phyloP scores from a whole-genome alignment of 1,139 yeast genomes.

The Zygoascus meyerae region DNA sequence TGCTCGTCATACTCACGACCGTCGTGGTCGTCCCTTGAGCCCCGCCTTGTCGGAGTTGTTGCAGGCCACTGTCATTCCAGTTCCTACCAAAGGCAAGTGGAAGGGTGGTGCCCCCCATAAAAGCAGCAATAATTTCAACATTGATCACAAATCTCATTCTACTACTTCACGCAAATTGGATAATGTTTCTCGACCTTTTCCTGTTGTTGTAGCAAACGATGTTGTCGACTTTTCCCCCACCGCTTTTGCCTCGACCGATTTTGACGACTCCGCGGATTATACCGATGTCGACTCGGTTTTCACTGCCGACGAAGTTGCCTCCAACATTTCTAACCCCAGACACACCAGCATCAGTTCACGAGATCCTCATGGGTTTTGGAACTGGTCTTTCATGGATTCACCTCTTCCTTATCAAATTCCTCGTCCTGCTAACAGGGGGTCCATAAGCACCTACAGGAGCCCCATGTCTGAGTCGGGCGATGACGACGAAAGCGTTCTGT shows the following conservation, averaged over 20 bases:
- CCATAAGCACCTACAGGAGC: neutral
- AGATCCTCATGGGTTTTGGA: neutral
- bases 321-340: too few relatives aligned
- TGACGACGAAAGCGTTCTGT: neutral
- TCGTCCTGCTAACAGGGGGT: neutral
- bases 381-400: conserved; percentile 1
- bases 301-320: neutral
- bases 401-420: conserved; percentile 4
- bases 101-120: too few relatives aligned
- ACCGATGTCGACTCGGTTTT: neutral
- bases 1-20: conserved; percentile 17
- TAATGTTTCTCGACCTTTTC: too few relatives aligned
- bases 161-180: too few relatives aligned
- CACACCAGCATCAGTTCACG: neutral
- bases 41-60: conserved; percentile 24
- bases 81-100: neutral
- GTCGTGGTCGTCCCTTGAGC: conserved; percentile 21
- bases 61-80: conserved; percentile 24
- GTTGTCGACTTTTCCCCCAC: too few relatives aligned
- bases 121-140: too few relatives aligned
- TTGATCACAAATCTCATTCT: too few relatives aligned
- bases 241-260: too few relatives aligned
- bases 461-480: neutral
- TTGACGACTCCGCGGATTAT: neutral
- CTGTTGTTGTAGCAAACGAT: too few relatives aligned